Percentiles rank a stretch among this genome's conserved stretches.
phyloP scores from a whole-genome alignment of 2,329 filamentous ascomycete genomes.

The Waltergamsia citrina region DNA sequence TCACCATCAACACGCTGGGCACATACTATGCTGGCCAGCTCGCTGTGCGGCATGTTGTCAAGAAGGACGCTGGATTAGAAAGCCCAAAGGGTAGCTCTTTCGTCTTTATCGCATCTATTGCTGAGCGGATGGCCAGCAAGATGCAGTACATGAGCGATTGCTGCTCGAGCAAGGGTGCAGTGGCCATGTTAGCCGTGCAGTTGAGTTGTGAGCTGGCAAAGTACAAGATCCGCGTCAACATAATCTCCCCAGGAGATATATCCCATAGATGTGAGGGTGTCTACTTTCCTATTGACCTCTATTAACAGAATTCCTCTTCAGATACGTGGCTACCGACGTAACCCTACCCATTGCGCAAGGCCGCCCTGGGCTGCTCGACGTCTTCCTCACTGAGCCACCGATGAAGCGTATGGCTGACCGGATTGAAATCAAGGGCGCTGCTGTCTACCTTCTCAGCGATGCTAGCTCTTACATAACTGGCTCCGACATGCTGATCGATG shows the following conservation, averaged over 20 bases:
- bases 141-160: no score
- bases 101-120: neutral
- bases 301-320: neutral
- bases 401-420: constrained; percentile 27
- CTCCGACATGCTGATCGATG: constrained; percentile 32
- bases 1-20: no score
- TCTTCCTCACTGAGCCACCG: constrained; percentile 14
- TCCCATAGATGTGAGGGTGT: no score
- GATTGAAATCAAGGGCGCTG: constrained; percentile 30
- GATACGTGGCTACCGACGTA: neutral
- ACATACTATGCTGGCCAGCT: neutral
- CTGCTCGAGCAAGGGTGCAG: no score
- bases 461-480: constrained; percentile 31
- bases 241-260: no score
- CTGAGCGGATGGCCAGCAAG: no score
- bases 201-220: no score
- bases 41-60: neutral
- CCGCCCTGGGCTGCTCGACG: neutral
- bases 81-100: neutral
- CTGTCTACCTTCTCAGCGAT: constrained; percentile 33
- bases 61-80: neutral
- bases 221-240: no score
- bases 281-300: neutral
- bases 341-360: neutral
- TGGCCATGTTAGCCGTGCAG: no score